Evolutionary conservation across 2,329 filamentous ascomycete genomes (phyloP).

Genomic region (Diplodia corticola): DNA sequence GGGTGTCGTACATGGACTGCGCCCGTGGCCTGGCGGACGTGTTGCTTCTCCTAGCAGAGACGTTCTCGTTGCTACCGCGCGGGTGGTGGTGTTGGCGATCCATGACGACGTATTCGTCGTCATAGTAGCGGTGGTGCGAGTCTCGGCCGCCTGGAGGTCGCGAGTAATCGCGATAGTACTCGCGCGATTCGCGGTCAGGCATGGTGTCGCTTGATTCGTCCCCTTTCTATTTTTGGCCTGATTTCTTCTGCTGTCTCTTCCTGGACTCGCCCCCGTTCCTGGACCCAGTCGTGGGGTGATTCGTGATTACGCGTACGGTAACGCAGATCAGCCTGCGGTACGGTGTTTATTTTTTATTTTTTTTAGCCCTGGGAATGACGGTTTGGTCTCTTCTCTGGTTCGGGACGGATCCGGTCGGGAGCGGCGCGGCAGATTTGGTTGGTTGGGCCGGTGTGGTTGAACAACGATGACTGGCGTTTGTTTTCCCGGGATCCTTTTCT

Average conservation of each 20-base stretch:
- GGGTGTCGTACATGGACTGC: background rate
- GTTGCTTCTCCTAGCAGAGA: background rate
- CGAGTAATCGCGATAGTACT: constrained; percentile 18
- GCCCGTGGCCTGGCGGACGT: background rate
- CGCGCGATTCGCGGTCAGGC: constrained; percentile 5
- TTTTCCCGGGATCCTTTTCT: background rate
- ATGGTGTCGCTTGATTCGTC: background rate
- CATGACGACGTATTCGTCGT: constrained; percentile 19
- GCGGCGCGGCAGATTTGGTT: background rate
- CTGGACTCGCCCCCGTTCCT: background rate
- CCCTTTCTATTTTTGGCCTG: background rate
- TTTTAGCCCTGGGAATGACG: too few relatives aligned
- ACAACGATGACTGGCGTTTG: background rate
- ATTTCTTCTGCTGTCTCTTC: background rate
- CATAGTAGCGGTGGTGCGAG: background rate
- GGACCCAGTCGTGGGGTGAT: background rate
- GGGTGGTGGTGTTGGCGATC: background rate
- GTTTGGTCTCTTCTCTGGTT: background rate
- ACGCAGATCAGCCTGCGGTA: background rate
- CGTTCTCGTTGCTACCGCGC: background rate
- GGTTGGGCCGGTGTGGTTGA: background rate
- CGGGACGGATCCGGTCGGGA: background rate
- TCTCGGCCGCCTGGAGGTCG: background rate
- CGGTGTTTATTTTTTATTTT: background rate
- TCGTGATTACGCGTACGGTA: background rate